Base-by-base conservation (phyloP, 1,284 basidiomycete species). In the Salmacisia buchloeana region DNA sequence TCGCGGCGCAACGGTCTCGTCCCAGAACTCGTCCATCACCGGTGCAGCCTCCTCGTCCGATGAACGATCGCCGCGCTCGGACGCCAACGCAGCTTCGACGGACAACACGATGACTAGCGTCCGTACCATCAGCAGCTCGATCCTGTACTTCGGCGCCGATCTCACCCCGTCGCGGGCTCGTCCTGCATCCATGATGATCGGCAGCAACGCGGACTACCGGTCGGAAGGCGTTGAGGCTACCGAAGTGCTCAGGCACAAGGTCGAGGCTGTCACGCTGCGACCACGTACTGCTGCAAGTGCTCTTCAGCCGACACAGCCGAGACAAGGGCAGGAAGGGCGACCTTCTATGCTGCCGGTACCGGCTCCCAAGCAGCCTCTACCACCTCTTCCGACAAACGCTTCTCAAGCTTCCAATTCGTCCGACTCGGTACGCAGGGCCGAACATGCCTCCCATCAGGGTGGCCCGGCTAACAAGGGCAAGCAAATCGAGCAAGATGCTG, bases 91-190 rank as follows among this genome's bases (percentile, higher is more conserved):
- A 33, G 34, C 49, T 5, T 13, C 27, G 49, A 54, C 49, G 49
- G 49, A 54, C 27, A 25, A 54, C 13, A 54, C 49, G 25, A 54
- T 54, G 15, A 54, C 27, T 31, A 54, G 49, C 29, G 15, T 54
- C 7, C 49, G 29, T 13, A 54, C 49, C 29, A 31, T 54, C 27
- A 13, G 27, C 12, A 54, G 49, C 49, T 54, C 49, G 49, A 54
- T 54, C 13, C 49, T 54, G 5, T 33, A 54, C 27, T 54, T 33
- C 29, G 49, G 49, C 4, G 4, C 49, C 27, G 49, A 54, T 4
- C 29, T 54, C 29, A 54, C 49, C 18, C 49, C 49, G 31, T 54
- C 49, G 15, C 25, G 29, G 15, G 49, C 27, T 29, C 49, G 49
- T 33, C 49, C 49, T 18, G 29, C 49, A 1, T 54, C 49, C 29